Base-by-base conservation (phyloP, 176 grass and related monocot genomes). In the Phoenix dactylifera region DNA sequence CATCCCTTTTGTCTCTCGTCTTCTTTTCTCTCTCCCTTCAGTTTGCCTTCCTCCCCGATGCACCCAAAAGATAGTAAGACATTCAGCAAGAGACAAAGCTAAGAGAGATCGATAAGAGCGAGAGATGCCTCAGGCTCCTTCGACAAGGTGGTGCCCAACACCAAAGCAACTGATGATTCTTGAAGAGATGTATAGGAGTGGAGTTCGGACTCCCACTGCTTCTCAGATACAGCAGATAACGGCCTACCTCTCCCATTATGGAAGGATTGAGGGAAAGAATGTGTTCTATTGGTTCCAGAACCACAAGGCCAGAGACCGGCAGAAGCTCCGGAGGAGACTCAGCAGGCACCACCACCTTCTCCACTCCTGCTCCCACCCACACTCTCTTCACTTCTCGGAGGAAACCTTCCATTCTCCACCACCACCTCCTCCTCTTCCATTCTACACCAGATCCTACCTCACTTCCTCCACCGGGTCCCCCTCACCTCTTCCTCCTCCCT, bases 171-270 rank as follows among this genome's bases (percentile, higher is more conserved):
- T 96, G 39, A 87, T 87, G 91, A 77, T 87, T 24, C 76, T 96
- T 29, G 86, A 96, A 76, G 91, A 85, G 74, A 76, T 96, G 83
- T 96, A 96, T 72, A 71, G 83, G 0, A 80, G 84, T 20, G 91
- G 91, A 4, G 73, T 96, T 61, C 64, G 91, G 6, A 96, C 86
- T 22, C 91, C 92, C 0, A 90, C 77, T 71, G 68, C 92, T 49
- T 53, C 87, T 23, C 92, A 91, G 80, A 97, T 97, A 54, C 92
- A 97, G 76, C 87, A 88, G 68, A 91, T 97, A 73, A 88, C 92
- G 61, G 84, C 83, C 10, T 83, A 90, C 55, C 73, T 97, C 4
- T 73, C 87, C 24, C 14, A 28, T 20, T 97, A 91, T 68, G 92
- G 92, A 4, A 67, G 75, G 50, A 82, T 82, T 28, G 79, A 82